Evolutionary conservation across 2,329 filamentous ascomycete genomes (phyloP).

Genomic region (Lasiodiplodia theobromae): DNA sequence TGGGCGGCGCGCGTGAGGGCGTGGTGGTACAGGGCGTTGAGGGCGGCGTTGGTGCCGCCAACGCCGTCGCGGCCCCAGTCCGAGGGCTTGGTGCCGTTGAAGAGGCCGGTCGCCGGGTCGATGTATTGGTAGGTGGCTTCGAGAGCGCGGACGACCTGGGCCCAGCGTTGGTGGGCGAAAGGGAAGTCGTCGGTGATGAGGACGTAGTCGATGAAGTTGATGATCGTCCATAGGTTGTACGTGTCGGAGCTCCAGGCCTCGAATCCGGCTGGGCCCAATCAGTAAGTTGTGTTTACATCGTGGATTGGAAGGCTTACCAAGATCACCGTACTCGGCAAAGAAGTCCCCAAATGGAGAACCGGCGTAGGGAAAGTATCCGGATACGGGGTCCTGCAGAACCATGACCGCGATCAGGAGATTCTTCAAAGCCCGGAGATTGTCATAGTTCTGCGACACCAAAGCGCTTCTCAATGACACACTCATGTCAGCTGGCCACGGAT

Average conservation of each 20-base stretch:
- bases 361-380: conserved; percentile 45
- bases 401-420: neutral
- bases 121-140: conserved; percentile 12
- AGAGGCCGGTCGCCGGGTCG: neutral
- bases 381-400: conserved; percentile 9
- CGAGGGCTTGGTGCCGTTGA: neutral
- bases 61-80: conserved; percentile 1
- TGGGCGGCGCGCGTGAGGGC: conserved; percentile 32
- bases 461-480: conserved; percentile 51
- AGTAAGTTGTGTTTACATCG: neutral
- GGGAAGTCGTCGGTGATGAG: conserved; percentile 60
- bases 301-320: neutral
- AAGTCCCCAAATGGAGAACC: conserved; percentile 43
- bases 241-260: conserved; percentile 43
- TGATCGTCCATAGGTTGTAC: conserved; percentile 60
- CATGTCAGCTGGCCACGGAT: conserved; percentile 58
- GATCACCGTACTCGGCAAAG: conserved; percentile 2
- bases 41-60: conserved; percentile 33
- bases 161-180: neutral
- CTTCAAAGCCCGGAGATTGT: conserved; percentile 45
- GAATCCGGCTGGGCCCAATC: conserved; percentile 30
- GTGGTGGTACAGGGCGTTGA: conserved; percentile 44
- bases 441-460: conserved; percentile 50
- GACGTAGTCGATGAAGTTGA: conserved; percentile 66
- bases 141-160: conserved; percentile 5